A percentile compares a stretch with the other conserved stretches of the same genome.
phyloP scores from a whole-genome alignment of 2,329 filamentous ascomycete genomes.

The Tolypocladium album region DNA sequence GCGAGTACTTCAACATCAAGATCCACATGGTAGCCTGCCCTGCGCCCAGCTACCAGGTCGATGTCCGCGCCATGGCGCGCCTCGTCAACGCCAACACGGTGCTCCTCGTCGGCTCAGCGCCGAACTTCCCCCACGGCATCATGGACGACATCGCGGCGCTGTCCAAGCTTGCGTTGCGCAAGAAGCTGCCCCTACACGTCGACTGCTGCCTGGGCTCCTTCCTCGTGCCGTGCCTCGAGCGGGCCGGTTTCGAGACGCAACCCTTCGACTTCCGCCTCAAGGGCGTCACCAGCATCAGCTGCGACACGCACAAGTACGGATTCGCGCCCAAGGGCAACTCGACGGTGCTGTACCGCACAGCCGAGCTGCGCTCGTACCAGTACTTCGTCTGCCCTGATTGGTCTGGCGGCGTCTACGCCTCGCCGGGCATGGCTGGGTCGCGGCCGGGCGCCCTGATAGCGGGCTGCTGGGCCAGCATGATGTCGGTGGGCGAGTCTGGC shows the following conservation, averaged over 20 bases:
- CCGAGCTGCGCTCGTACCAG: conserved; percentile 72
- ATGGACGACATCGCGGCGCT: conserved; percentile 88
- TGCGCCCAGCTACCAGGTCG: conserved; percentile 74
- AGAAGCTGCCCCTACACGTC: conserved; percentile 81
- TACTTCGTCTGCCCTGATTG: conserved; percentile 95
- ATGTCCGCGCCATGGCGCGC: conserved; percentile 65
- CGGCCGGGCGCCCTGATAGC: conserved; percentile 90
- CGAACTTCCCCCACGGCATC: conserved; percentile 97
- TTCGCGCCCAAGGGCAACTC: conserved; percentile 98
- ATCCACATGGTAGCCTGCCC: conserved; percentile 81
- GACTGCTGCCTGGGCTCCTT: conserved; percentile 98
- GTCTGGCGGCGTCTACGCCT: conserved; percentile 93
- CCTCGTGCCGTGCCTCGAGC: conserved; percentile 81
- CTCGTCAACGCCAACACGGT: conserved; percentile 92
- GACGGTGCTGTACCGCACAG: conserved; percentile 79
- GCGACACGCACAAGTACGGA: conserved; percentile 98
- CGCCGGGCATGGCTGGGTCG: conserved; percentile 82
- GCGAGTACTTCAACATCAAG: conserved; percentile 94
- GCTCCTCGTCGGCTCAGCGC: conserved; percentile 84
- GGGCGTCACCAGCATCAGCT: conserved; percentile 90
- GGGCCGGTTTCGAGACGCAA: conserved; percentile 82
- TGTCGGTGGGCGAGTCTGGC: conserved; percentile 77
- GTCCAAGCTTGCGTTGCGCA: conserved; percentile 69
- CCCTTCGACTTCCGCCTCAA: conserved; percentile 90
- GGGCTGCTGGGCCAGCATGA: conserved; percentile 87